Conservation (phyloP, 2,329 filamentous ascomycete genomes). For the Plenodomus biglobosus region DNA sequence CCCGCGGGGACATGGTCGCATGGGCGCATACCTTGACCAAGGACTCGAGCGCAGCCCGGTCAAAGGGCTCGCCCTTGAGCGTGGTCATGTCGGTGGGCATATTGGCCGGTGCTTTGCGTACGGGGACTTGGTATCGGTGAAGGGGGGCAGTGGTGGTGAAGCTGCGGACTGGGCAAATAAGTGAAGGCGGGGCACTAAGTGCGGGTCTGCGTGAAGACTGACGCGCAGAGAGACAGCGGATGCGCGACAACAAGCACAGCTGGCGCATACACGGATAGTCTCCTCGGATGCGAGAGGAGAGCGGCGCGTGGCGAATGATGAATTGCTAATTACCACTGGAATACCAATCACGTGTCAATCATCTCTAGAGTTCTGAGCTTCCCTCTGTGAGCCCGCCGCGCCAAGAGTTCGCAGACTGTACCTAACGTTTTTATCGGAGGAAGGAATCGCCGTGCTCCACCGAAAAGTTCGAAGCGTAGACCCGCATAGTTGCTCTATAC, state of each 20-base stretch:
- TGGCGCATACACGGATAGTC: constrained; percentile 8
- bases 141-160: constrained; percentile 39
- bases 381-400: constrained; percentile 2
- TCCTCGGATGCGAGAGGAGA: constrained; percentile 29
- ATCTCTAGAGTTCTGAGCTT: neutral
- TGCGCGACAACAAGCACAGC: constrained; percentile 32
- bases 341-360: neutral
- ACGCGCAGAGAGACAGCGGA: constrained; percentile 32
- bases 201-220: constrained; percentile 25
- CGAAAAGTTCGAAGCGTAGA: constrained; percentile 11
- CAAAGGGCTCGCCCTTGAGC: constrained; percentile 81
- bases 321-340: constrained; percentile 18
- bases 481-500: no score
- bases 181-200: constrained; percentile 38
- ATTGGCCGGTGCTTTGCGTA: constrained; percentile 30
- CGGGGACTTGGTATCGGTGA: constrained; percentile 31
- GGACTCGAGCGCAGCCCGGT: constrained; percentile 77
- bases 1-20: constrained; percentile 39
- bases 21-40: constrained; percentile 72
- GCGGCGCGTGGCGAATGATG: constrained; percentile 14
- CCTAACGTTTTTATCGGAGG: no score
- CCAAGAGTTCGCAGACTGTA: constrained; percentile 14
- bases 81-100: constrained; percentile 50
- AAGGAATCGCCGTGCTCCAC: constrained; percentile 16
- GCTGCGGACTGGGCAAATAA: constrained; percentile 36